Evolutionary conservation across 176 grass and related monocot species (phyloP).

Genomic region (Tuctoria greenei): DNA sequence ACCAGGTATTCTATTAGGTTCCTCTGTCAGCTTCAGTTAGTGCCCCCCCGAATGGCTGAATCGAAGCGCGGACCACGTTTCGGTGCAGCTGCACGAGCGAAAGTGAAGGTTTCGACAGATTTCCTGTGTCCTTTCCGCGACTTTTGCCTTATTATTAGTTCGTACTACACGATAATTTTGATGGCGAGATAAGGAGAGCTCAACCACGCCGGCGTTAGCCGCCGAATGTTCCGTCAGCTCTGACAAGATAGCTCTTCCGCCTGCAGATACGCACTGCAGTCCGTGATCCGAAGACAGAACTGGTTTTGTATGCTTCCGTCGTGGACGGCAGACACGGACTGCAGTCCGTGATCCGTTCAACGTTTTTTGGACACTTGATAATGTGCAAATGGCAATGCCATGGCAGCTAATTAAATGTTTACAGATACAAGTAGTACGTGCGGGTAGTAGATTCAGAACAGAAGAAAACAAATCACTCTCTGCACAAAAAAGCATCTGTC

Average conservation of each 20-base stretch:
- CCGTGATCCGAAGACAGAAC: neutral
- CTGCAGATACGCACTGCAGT: no score
- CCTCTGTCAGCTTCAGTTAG: neutral
- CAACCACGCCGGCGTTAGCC: neutral
- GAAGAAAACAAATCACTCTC: neutral
- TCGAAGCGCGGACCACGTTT: slow-evolving; percentile 15
- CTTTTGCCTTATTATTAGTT: neutral
- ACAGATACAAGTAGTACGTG: neutral
- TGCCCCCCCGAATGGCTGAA: neutral
- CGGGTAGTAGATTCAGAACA: neutral
- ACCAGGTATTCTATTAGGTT: neutral
- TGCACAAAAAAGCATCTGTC: neutral
- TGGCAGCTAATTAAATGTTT: neutral
- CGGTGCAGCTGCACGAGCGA: neutral
- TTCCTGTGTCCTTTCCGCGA: neutral
- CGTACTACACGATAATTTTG: slow-evolving; percentile 4
- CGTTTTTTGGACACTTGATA: neutral
- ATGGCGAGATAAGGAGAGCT: slow-evolving; percentile 23
- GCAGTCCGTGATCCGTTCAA: neutral
- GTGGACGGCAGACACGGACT: slow-evolving; percentile 11
- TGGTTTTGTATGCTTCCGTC: slow-evolving; percentile 6
- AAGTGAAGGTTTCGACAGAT: neutral
- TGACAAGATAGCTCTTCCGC: neutral
- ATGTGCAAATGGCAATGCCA: neutral
- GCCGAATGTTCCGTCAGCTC: neutral